Evolutionary conservation across 2,329 filamentous ascomycete species (phyloP).

Genomic region (Myriosclerotinia duriaeana): DNA sequence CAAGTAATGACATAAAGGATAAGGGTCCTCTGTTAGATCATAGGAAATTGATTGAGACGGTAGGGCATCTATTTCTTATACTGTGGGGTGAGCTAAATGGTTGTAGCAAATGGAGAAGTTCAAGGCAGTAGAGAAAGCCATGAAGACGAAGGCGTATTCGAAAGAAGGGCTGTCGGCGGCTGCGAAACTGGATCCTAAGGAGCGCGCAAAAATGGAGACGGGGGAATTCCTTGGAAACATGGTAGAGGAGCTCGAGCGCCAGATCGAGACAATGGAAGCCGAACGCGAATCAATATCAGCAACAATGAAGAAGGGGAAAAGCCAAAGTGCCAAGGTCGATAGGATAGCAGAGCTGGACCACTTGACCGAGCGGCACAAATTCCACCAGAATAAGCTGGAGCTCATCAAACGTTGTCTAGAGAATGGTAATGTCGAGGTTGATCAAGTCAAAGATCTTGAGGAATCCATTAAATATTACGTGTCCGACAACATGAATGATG

Average conservation of each 20-base stretch:
- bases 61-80: constrained; percentile 44
- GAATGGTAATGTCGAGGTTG: constrained; percentile 85
- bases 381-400: constrained; percentile 91
- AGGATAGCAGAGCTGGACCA: constrained; percentile 83
- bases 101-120: constrained; percentile 97
- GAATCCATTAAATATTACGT: constrained; percentile 96
- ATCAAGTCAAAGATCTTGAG: constrained; percentile 83
- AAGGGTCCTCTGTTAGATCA: constrained; percentile 93
- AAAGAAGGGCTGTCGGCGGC: constrained; percentile 94
- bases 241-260: constrained; percentile 90
- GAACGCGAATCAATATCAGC: constrained; percentile 84
- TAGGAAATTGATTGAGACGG: constrained; percentile 94
- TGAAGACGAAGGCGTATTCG: constrained; percentile 99
- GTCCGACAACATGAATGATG: constrained; percentile 80
- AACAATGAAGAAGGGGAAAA: constrained; percentile 93
- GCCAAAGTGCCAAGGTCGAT: constrained; percentile 77
- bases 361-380: constrained; percentile 89
- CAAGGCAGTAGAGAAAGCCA: constrained; percentile 99
- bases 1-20: constrained; percentile 98
- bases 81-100: constrained; percentile 33
- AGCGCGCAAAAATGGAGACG: constrained; percentile 88
- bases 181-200: constrained; percentile 93
- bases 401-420: constrained; percentile 85
- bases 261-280: constrained; percentile 89
- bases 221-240: constrained; percentile 81